These are phyloP conservation scores for Triticum timopheevii DNA, from an alignment of 176 grass and related monocot species.

Conservation along the genomic window DNA sequence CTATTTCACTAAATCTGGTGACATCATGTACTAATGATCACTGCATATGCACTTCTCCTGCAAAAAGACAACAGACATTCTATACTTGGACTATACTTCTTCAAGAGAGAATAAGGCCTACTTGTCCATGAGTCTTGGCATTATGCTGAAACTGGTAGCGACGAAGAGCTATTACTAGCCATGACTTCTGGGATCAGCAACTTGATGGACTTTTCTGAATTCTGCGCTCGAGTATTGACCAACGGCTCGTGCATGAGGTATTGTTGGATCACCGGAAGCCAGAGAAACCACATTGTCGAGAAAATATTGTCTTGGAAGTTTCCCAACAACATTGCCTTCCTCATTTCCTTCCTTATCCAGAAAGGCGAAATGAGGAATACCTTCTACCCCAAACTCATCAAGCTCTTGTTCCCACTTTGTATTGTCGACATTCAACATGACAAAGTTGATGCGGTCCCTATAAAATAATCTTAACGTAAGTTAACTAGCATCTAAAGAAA, in stretches of 20 bases:
- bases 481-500: not conserved
- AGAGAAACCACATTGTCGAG: conserved; percentile 91
- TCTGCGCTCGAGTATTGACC: conserved; percentile 78
- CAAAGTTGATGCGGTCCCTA: conserved; percentile 86
- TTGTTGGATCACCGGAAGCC: conserved; percentile 60
- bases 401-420: conserved; percentile 98
- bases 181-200: conserved; percentile 89
- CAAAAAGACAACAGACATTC: not conserved
- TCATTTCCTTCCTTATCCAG: conserved; percentile 92
- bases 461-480: conserved; percentile 11
- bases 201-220: conserved; percentile 80
- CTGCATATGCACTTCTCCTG: not conserved
- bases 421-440: conserved; percentile 98
- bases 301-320: conserved; percentile 76
- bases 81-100: not conserved
- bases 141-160: not conserved
- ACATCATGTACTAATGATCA: not conserved
- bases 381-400: conserved; percentile 97
- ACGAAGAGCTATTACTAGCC: conserved; percentile 41
- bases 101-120: conserved; percentile 28
- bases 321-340: conserved; percentile 90
- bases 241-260: conserved; percentile 81
- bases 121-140: conserved; percentile 1
- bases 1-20: not conserved
- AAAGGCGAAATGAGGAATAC: conserved; percentile 95